Conservation (phyloP, 306 rosid species). For the Trifolium fragiferum region DNA sequence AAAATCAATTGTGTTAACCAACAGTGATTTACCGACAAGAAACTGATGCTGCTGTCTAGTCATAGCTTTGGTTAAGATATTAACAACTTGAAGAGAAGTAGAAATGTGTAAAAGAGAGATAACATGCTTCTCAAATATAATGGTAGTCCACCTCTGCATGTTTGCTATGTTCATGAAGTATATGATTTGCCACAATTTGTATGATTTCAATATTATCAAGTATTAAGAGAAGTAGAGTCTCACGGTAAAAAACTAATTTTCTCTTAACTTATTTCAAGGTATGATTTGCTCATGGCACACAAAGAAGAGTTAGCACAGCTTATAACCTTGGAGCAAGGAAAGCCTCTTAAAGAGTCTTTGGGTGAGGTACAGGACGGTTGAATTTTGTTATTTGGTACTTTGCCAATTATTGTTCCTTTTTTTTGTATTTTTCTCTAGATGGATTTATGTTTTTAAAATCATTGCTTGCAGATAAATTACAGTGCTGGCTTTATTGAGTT, state of each 20-base stretch:
- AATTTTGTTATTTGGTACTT: conserved; percentile 35
- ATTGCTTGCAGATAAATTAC: conserved; percentile 62
- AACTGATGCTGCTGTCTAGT: not conserved
- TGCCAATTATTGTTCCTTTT: conserved; percentile 18
- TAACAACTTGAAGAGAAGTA: not conserved
- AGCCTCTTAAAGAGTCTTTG: conserved; percentile 86
- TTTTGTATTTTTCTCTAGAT: conserved; percentile 13
- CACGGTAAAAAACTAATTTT: conserved; percentile 5
- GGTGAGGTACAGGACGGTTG: conserved; percentile 72
- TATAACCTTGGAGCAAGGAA: conserved; percentile 97
- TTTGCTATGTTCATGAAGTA: not conserved
- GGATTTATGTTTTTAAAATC: conserved; percentile 36
- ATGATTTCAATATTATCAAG: not conserved
- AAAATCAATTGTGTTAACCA: no score
- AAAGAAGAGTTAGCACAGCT: conserved; percentile 90
- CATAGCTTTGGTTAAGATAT: conserved; percentile 4
- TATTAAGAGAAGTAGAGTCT: not conserved
- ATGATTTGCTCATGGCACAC: conserved; percentile 72
- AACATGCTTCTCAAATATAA: not conserved
- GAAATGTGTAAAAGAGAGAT: not conserved
- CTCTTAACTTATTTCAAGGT: conserved; percentile 60
- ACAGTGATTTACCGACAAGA: not conserved
- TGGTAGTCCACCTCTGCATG: not conserved
- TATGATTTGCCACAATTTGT: not conserved
- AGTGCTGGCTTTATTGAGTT: conserved; percentile 94